A percentile compares a stretch with the other conserved stretches of the same genome.
These are phyloP conservation scores for Typha latifolia DNA, from an alignment of 176 grass and related monocot species.

Conservation along the genomic window DNA sequence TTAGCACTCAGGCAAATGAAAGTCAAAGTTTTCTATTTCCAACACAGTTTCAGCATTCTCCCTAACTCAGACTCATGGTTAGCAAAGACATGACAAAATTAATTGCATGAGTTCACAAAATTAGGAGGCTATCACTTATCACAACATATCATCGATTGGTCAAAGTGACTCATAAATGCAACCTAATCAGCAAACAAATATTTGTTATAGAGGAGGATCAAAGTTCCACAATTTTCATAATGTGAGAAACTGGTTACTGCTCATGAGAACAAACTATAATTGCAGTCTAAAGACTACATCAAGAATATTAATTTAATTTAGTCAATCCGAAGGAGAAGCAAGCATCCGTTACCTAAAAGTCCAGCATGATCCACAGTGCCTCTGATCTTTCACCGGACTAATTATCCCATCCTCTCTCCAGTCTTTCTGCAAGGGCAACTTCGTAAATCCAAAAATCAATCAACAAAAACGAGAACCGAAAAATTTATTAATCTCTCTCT, in stretches of 20 bases:
- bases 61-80: too few relatives aligned
- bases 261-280: too few relatives aligned
- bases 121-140: neutral
- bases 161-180: too few relatives aligned
- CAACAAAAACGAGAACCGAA: neutral
- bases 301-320: neutral
- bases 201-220: too few relatives aligned
- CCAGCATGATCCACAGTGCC: conserved; percentile 85
- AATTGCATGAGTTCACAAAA: neutral
- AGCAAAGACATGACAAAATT: too few relatives aligned
- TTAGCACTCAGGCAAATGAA: too few relatives aligned
- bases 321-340: neutral
- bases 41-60: too few relatives aligned
- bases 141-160: too few relatives aligned
- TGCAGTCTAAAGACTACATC: neutral
- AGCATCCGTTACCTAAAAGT: conserved; percentile 66
- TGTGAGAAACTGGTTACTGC: too few relatives aligned
- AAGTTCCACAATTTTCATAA: too few relatives aligned
- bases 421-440: conserved; percentile 60
- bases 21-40: too few relatives aligned
- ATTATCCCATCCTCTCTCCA: conserved; percentile 91
- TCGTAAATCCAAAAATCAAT: neutral
- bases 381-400: conserved; percentile 89
- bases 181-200: too few relatives aligned
- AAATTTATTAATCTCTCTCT: neutral